Evolutionary conservation across 495 filamentous ascomycete species (phyloP).

Genomic region (Aspergillus carlsbadensis): DNA sequence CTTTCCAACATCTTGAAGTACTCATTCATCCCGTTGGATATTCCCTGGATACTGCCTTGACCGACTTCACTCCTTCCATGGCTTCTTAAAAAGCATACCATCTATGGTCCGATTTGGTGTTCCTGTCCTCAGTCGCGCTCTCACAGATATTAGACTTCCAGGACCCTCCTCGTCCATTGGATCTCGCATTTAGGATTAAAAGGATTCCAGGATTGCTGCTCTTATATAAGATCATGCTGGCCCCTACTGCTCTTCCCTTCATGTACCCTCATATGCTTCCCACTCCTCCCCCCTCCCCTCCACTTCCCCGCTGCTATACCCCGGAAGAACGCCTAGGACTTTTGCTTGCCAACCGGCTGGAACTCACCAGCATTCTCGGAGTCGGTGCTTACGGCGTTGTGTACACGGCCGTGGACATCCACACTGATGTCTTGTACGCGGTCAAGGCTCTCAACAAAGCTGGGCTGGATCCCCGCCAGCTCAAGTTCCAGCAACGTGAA

Average conservation of each 20-base stretch:
- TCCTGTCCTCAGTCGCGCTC: background rate
- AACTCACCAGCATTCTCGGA: conserved; percentile 82
- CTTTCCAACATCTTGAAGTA: background rate
- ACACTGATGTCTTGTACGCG: conserved; percentile 79
- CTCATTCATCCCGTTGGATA: conserved; percentile 8
- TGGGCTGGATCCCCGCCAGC: conserved; percentile 82
- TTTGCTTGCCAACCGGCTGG: conserved; percentile 76
- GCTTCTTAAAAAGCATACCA: conserved; percentile 19
- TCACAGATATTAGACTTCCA: background rate
- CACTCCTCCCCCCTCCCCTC: conserved; percentile 61
- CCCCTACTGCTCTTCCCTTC: conserved; percentile 17
- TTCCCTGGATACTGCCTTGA: conserved; percentile 15
- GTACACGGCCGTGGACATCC: conserved; percentile 87
- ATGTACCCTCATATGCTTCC: conserved; percentile 56
- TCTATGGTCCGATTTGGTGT: conserved; percentile 17
- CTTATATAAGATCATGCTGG: conserved; percentile 14
- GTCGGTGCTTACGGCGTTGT: conserved; percentile 97
- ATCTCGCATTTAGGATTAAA: conserved; percentile 12
- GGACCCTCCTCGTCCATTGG: conserved; percentile 10
- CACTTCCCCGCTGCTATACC: conserved; percentile 49
- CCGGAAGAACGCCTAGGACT: conserved; percentile 88
- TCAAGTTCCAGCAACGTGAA: conserved; percentile 88
- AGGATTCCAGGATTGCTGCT: background rate
- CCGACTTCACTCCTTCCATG: conserved; percentile 25
- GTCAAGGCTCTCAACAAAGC: conserved; percentile 96